Base-by-base conservation (phyloP, 352 stramenopile species). In the Phytophthora niederhauseri region DNA sequence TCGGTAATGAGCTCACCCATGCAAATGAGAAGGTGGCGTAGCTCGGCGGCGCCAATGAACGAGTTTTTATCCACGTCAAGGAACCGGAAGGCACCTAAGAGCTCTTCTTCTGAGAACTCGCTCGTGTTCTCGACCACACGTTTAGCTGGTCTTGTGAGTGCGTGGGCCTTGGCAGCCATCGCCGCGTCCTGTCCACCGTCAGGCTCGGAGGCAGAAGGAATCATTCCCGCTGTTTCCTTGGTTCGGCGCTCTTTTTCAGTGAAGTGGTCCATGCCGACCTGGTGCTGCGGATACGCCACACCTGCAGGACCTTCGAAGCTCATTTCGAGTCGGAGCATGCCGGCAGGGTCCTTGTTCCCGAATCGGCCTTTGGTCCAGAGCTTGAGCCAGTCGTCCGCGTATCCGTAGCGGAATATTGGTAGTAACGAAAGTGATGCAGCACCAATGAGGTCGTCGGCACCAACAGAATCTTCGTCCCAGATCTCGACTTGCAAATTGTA, bases 1-100 rank as follows among this genome's bases (percentile, higher is more conserved):
- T 98, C 95, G 6, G 95, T 98, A 58, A 98, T 95, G 48, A 98
- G 85, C 71, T 99, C 94, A 31, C 96, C 96, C 94, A 98, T 98
- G 70, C 95, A 98, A 38, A 98, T 94, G 1, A 99, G 77, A 54
- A 98, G 85, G 68, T 99, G 96, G 0, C 93, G 85, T 8, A 98
- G 82, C 65, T 99, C 96, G 1, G 90, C 83, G 17, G 95, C 93
- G 12, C 94, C 92, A 49, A 99, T 94, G 70, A 96, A 98, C 12
- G 84, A 86, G 80, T 99, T 98, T 19, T 94, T 93, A 72, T 99
- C 95, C 14, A 99, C 68, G 71, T 98, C 96, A 22, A 99, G 78
- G 51, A 98, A 98, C 38, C 84, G 68, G 64, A 99, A 98, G 1
- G 93, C 93, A 2, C 82, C 78, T 11, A 94, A 66, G 50, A 99